phyloP scores from a whole-genome alignment of 177 flowering plant species.

The Vitis hybrid region DNA sequence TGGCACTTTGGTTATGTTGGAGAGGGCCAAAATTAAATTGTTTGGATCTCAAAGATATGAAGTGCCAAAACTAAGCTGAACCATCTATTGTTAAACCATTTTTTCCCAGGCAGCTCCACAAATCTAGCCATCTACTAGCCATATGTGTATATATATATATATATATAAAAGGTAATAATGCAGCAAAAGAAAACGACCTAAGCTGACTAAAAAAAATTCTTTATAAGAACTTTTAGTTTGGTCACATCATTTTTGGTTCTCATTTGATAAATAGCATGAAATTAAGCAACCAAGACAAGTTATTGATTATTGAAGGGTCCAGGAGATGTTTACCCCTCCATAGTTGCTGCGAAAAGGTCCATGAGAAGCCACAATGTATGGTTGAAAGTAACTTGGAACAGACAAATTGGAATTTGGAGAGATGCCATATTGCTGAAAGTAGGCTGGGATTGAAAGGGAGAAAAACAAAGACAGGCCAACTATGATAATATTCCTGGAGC shows the following conservation, averaged over 20 bases:
- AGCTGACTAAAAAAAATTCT: no score
- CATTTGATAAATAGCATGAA: neutral
- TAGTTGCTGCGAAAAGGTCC: slow-evolving; percentile 74
- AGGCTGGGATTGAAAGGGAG: slow-evolving; percentile 85
- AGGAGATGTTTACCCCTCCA: slow-evolving; percentile 68
- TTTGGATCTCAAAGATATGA: neutral
- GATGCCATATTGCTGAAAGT: slow-evolving; percentile 93
- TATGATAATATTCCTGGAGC: slow-evolving; percentile 94
- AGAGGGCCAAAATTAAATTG: neutral
- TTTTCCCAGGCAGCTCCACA: neutral
- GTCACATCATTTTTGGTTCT: neutral
- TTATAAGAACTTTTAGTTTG: neutral
- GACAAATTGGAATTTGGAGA: slow-evolving; percentile 66
- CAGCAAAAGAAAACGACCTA: no score
- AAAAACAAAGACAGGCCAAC: slow-evolving; percentile 91
- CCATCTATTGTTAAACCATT: neutral
- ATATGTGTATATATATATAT: neutral
- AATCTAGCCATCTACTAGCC: neutral
- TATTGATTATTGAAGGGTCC: slow-evolving; percentile 2
- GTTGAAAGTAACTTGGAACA: slow-evolving; percentile 90
- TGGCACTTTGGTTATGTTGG: neutral
- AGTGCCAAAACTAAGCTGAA: neutral
- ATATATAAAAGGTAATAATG: no score
- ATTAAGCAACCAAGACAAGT: neutral
- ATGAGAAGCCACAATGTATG: slow-evolving; percentile 91